Conservation (phyloP, 352 stramenopile genomes). For the Globisporangium paddicum region DNA sequence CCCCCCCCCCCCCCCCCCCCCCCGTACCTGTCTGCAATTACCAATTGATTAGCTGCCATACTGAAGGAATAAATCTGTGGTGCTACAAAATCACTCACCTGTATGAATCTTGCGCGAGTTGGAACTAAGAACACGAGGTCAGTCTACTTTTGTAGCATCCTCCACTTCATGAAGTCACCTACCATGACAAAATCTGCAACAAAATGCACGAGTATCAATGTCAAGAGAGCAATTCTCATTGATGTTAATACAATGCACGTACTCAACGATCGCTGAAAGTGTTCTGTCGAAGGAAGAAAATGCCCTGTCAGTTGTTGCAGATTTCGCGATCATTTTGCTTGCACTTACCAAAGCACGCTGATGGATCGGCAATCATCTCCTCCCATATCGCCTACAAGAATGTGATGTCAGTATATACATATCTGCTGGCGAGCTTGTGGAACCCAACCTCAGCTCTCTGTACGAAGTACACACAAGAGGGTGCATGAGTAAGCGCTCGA, state of each 20-base stretch:
- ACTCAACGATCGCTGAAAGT: conserved; percentile 74
- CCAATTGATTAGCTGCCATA: not conserved
- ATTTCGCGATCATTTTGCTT: not conserved
- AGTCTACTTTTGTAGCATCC: not conserved
- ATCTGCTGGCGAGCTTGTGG: too few species aligned
- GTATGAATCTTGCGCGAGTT: conserved; percentile 79
- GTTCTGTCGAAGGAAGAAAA: conserved; percentile 25
- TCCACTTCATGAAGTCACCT: conserved; percentile 1
- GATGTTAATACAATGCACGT: not conserved
- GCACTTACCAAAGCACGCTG: conserved; percentile 63
- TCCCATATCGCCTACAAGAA: conserved; percentile 75
- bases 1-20: too few species aligned
- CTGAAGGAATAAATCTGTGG: too few species aligned
- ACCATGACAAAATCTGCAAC: conserved; percentile 72
- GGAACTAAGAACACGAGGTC: conserved; percentile 42
- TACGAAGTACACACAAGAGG: not conserved
- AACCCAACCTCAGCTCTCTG: conserved; percentile 7
- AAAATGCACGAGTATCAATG: not conserved
- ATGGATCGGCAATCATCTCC: conserved; percentile 85
- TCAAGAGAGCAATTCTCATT: not conserved
- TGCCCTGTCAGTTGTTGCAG: not conserved
- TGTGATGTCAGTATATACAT: not conserved
- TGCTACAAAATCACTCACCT: conserved; percentile 25
- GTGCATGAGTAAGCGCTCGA: not conserved
- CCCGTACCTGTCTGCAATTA: conserved; percentile 48